Evolutionary conservation across 1,284 basidiomycete species (phyloP), one percentile per base, ranked within the genome.

Genomic region (Golubevia sp.): DNA sequence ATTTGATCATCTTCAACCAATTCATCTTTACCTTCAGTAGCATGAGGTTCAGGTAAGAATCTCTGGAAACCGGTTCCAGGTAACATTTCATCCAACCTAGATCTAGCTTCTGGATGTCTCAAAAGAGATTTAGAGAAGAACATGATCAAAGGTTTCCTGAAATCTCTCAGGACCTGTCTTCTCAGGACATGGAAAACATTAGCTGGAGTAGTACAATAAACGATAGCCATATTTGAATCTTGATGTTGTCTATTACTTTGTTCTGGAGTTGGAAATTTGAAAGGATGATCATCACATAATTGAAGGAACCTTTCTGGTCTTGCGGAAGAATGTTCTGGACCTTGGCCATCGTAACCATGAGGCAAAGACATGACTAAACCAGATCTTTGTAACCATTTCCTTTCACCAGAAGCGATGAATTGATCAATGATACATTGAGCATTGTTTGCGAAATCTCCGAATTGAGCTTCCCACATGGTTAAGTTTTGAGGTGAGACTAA

Each of bases 201-300:
- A 66, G 84, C 77, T 26, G 75, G 76, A 8, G 84, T 78, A 27
- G 95, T 95, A 20, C 93, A 91, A 86, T 98, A 98, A 49, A 97
- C 93, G 71, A 98, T 91, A 86, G 98, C 96, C 94, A 99, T 95
- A 85, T 99, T 99, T 85, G 94, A 96, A 85, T 99, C 97, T 86
- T 99, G 97, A 84, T 97, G 94, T 83, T 97, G 94, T 61, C 97
- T 88, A 84, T 95, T 92, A 71, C 95, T 86, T 88, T 96, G 95
- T 85, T 97, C 90, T 1, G 88, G 88, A 0, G 90, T 89, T 3
- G 97, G 97, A 89, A 90, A 98, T 71, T 91, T 84, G 84, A 95
- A 89, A 8, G 96, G 96, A 84, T 99, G 94, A 81, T 99, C 97
- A 85, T 97, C 97, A 80, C 94, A 97, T 49, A 99, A 89, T 86